Evolutionary conservation across 257 asterid genomes (phyloP), one percentile per base, ranked within the genome.

Genomic region (Catharanthus roseus): DNA sequence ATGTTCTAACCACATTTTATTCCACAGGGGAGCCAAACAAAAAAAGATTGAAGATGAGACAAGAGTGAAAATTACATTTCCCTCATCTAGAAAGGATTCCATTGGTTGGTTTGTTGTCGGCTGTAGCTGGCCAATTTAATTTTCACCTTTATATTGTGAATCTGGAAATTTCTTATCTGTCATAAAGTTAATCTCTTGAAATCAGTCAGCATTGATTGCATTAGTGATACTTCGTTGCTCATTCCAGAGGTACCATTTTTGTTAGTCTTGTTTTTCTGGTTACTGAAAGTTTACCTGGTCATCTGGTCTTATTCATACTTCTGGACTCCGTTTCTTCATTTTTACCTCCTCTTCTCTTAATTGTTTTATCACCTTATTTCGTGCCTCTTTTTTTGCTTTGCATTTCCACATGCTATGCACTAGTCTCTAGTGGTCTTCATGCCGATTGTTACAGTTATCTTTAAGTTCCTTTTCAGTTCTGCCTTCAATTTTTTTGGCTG

Each of bases 21-120:
- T 65, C 26, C 44, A 68, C 85, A 93, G 98, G 78, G 96, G 96
- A 77, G 77, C 38, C 64, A 87, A 90, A 18, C 95, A 86, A 76
- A 68, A 71, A 73, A 79, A 75, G 72, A 79, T 90, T 78, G 96
- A 89, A 82, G 72, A 50, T 75, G 96, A 82, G 81, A 76, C 78
- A 38, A 89, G 88, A 62, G 90, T 82, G 76, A 77, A 80, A 78
- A 77, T 93, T 79, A 74, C 64, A 79, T 83, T 93, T 74, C 92
- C 97, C 23, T 65, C 82, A 54, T 85, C 92, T 44, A 80, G 67
- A 83, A 72, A 84, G 74, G 95, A 91, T 61, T 86, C 77, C 18
- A 79, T 93, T 77, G 61, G 98, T 93, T 85, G 84, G 96, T 80
- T 77, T 69, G 74, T 74, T 73, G 65, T 78, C 74, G 73, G 74